phyloP scores from a whole-genome alignment of 371 early-diverging fungal genomes.

The Homolaphlyctis polyrhiza region DNA sequence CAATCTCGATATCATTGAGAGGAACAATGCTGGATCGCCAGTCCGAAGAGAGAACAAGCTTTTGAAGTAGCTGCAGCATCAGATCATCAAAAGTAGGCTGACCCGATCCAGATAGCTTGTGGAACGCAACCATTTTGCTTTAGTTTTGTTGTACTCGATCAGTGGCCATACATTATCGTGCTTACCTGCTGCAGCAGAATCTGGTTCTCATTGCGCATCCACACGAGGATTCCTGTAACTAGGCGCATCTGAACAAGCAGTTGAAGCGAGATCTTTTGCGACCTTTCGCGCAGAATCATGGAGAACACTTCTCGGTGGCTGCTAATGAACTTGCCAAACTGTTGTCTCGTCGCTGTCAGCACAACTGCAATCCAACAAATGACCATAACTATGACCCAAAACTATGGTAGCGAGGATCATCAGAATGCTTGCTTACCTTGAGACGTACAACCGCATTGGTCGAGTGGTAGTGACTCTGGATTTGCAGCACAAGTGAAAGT shows the following conservation, averaged over 20 bases:
- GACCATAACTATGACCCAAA: not conserved
- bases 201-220: constrained; percentile 36
- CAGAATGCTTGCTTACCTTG: constrained; percentile 5
- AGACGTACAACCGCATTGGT: constrained; percentile 4
- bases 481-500: constrained; percentile 51
- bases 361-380: too few relatives aligned
- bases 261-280: constrained; percentile 29
- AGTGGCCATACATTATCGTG: constrained; percentile 14
- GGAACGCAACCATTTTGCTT: too few relatives aligned
- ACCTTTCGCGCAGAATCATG: constrained; percentile 51
- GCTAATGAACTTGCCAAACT: constrained; percentile 55
- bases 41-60: constrained; percentile 24
- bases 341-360: not conserved
- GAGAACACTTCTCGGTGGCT: constrained; percentile 59
- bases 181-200: constrained; percentile 37
- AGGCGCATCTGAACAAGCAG: constrained; percentile 46
- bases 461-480: constrained; percentile 5
- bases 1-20: constrained; percentile 17
- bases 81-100: constrained; percentile 43
- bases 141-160: not conserved
- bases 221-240: constrained; percentile 39
- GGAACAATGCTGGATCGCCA: constrained; percentile 8
- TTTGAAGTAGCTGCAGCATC: constrained; percentile 37
- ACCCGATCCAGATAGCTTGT: constrained; percentile 26
- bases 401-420: not conserved